Evolutionary conservation across 83 land plant species (phyloP).

Genomic region (Picea abies): DNA sequence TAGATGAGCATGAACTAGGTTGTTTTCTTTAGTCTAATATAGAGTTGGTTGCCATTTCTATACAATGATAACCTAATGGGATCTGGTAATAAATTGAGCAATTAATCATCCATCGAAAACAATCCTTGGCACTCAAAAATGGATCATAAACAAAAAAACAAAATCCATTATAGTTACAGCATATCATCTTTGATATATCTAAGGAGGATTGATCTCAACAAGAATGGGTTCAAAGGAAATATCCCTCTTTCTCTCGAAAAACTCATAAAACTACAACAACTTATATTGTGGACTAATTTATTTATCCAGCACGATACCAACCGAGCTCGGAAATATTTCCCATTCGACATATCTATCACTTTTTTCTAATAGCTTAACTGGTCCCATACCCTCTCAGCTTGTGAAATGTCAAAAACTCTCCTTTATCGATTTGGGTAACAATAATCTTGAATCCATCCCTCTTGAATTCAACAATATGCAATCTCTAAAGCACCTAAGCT

Average conservation of each 20-base stretch:
- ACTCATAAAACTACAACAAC: neutral
- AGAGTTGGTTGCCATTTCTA: too few relatives aligned
- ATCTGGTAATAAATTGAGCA: too few relatives aligned
- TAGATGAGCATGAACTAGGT: constrained; percentile 26
- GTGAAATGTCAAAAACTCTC: neutral
- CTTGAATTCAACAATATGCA: neutral
- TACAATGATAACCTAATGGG: too few relatives aligned
- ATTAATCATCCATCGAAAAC: too few relatives aligned
- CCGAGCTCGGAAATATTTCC: constrained; percentile 2
- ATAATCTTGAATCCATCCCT: constrained; percentile 15
- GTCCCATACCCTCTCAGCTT: constrained; percentile 8
- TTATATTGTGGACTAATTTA: neutral
- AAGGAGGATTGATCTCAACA: too few relatives aligned
- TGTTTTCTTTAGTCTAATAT: too few relatives aligned
- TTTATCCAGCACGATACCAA: constrained; percentile 5
- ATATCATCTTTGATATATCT: too few relatives aligned
- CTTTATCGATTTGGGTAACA: neutral
- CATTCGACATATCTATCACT: neutral
- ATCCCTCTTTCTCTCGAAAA: too few relatives aligned
- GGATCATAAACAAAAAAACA: too few relatives aligned
- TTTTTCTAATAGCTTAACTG: neutral
- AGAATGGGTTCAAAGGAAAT: too few relatives aligned
- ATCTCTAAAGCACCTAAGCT: constrained; percentile 9
- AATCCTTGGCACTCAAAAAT: too few relatives aligned
- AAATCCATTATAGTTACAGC: too few relatives aligned